Evolutionary conservation across 2,329 filamentous ascomycete species (phyloP).

Genomic region (Aureobasidium musti): DNA sequence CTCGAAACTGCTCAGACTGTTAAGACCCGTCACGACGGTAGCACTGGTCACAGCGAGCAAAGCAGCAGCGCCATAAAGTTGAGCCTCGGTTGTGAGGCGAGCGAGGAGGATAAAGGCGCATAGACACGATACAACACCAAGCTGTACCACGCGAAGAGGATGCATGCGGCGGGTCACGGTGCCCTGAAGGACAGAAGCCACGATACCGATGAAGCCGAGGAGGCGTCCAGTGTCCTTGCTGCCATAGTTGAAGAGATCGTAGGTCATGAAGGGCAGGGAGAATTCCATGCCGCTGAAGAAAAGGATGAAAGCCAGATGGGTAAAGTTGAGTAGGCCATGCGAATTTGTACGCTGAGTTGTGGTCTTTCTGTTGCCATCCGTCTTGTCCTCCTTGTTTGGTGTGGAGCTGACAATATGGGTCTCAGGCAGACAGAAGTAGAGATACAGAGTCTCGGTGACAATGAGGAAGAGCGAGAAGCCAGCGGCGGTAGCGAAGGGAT

Average conservation of each 20-base stretch:
- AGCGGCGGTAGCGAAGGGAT: conserved; percentile 92
- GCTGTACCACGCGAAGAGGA: conserved; percentile 74
- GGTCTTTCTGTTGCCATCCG: conserved; percentile 31
- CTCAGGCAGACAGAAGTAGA: conserved; percentile 83
- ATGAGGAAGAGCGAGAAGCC: conserved; percentile 84
- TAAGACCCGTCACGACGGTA: conserved; percentile 91
- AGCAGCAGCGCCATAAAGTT: conserved; percentile 78
- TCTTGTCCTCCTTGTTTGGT: conserved; percentile 15
- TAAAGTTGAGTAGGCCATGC: conserved; percentile 75
- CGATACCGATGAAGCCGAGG: conserved; percentile 85
- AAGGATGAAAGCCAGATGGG: conserved; percentile 88
- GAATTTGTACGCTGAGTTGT: conserved; percentile 69
- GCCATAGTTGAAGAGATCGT: conserved; percentile 83
- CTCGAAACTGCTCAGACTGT: conserved; percentile 89
- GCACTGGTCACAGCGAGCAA: conserved; percentile 87
- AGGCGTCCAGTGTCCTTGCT: conserved; percentile 80
- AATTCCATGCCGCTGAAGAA: conserved; percentile 99
- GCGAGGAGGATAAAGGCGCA: conserved; percentile 78
- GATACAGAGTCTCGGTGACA: conserved; percentile 80
- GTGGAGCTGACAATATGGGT: conserved; percentile 59
- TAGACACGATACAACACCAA: conserved; percentile 76
- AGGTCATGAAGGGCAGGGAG: conserved; percentile 95
- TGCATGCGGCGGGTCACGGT: conserved; percentile 84
- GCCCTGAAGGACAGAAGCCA: conserved; percentile 90
- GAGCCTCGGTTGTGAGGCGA: conserved; percentile 64